Evolutionary conservation across 2,329 filamentous ascomycete species (phyloP), one percentile per base, ranked within the genome.

Genomic region (Botryotinia globosa): DNA sequence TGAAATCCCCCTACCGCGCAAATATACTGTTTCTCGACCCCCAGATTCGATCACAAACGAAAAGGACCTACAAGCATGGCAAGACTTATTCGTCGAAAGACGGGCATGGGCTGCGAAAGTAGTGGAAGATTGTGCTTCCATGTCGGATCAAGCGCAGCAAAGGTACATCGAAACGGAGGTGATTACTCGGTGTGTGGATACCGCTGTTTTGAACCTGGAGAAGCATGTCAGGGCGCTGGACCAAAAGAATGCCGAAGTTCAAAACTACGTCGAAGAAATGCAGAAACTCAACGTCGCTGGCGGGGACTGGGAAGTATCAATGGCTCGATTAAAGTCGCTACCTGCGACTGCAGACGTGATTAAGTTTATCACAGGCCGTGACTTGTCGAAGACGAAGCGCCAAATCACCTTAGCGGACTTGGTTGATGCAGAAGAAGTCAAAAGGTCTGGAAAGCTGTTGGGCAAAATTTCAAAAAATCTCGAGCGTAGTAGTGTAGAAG

Each of bases 31-130:
- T 61, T 88, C 91, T 75, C 85, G 85, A 73, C 90, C 93, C 44
- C 96, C 96, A n/a, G 94, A 97, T 81, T 91, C 90, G 59, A 91
- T 97, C 77, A 86, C 91, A 61, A 90, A 94, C 79, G 90, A 93
- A 74, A 93, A 91, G 74, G 91, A 94, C 75, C 85, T 98, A 72
- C 87, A 91, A 78, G 91, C 94, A 88, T 99, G 96, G 95, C 92
- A 94, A 80, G 89, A 90, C 62, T 85, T 98, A 34, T 98, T 96
- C 85, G 91, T 91, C 81, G 87, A 90, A 73, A 90, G 96, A 73
- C 89, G 91, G 78, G 86, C 87, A 77, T 99, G 96, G 96, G 92
- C 94, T 0, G 83, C 90, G 70, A 86, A 85, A 56, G 83, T 97
- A 48, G 87, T 91, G 10, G 88, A 91, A 39, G 90, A 91, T 76